Evolutionary conservation across 768 basidiomycete genomes (phyloP), one percentile per base, ranked within the genome.

Genomic region (Trichaptum fuscoviolaceum): DNA sequence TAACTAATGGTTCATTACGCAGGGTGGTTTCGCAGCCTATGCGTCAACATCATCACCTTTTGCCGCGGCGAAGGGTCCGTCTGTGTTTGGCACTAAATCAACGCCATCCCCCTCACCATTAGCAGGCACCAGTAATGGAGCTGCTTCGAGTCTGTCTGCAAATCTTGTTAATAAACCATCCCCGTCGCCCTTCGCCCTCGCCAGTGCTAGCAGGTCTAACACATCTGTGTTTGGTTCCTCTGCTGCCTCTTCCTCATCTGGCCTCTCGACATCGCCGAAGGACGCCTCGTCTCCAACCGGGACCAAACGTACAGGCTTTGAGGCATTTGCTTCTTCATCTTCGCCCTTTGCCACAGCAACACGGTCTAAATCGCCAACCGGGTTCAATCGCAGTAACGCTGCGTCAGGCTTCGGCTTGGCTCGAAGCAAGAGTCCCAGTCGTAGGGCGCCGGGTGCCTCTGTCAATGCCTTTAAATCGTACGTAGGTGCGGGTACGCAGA

Each of bases 11-110:
- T 10, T 66, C 69, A 35, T 63, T 60, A 59, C 64, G 36, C 63
- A 90, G 89, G 78, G 84, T 64, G 91, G 91, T 26, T 93, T 93
- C 75, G 87, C 88, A 84, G 88, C 90, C 1, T 93, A 92, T 71
- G 91, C 91, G 15, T 88, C 90, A 1, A 78, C 85, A 12, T 83
- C 80, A 65, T 92, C 91, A 1, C 91, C 91, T 5, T 93, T 93
- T 71, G 86, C 89, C 17, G 76, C 84, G 61, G 86, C 90, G 72
- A 91, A 88, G 70, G 91, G 90, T 61, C 84, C 87, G 67, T 90
- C 84, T 72, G 69, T 83, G 27, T 82, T 84, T 65, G 73, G 73
- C 70, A 15, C 59, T 25, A 25, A 71, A 58, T 71, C 71, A 62
- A 70, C 73, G 52, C 69, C 72, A 35, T 72, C 76, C n/a, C 74